Evolutionary conservation across 2,329 filamentous ascomycete genomes (phyloP).

Genomic region (Sporothrix protearum): DNA sequence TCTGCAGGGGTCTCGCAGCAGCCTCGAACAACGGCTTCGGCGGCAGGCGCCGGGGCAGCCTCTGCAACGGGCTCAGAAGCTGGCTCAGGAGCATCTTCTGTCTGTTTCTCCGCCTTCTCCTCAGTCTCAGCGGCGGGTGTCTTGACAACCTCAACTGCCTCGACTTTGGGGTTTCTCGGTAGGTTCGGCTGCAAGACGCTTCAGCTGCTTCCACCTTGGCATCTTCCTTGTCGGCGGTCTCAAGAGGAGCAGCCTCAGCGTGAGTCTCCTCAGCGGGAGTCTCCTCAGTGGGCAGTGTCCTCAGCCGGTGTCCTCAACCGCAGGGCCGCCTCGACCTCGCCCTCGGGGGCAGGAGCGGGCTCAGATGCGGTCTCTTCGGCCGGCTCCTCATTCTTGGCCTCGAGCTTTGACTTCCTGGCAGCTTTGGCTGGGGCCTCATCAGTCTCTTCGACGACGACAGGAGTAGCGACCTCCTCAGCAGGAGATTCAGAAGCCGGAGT

Average conservation of each 20-base stretch:
- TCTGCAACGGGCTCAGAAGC: neutral
- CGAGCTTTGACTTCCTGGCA: conserved; percentile 4
- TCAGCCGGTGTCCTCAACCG: neutral
- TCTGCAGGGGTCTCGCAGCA: no score
- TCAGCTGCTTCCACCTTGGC: neutral
- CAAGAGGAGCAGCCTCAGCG: neutral
- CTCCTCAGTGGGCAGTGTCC: neutral
- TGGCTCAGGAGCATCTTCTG: neutral
- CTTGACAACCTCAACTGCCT: neutral
- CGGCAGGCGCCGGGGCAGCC: neutral
- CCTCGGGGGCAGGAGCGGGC: neutral
- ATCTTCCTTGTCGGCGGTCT: neutral
- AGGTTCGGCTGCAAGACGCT: neutral
- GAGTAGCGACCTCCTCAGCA: neutral
- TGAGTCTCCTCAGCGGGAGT: neutral
- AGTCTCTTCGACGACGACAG: neutral
- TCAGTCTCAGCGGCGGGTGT: no score
- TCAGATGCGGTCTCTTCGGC: neutral
- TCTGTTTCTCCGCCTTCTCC: no score
- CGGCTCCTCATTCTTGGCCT: neutral
- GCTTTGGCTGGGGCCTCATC: neutral
- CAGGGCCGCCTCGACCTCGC: neutral
- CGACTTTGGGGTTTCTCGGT: neutral
- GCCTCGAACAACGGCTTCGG: neutral
- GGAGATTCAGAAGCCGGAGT: neutral